Evolutionary conservation across 179 eudicot species (phyloP).

Genomic region (Gypsophila paniculata): DNA sequence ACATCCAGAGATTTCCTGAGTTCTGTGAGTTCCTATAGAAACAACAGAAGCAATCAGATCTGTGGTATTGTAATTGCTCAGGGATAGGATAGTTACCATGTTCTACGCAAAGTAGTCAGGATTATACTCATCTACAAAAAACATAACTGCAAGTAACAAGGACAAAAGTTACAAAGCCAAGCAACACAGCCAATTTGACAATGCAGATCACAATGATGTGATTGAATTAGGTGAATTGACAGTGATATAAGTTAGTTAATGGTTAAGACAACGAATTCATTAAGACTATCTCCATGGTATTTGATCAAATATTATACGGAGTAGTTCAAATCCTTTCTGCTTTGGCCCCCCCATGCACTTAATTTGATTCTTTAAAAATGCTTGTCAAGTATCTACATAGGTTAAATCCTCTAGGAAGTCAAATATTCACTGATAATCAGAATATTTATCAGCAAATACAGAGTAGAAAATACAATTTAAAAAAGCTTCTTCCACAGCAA

Average conservation of each 20-base stretch:
- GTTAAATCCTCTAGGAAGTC: neutral
- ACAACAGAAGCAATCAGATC: constrained; percentile 17
- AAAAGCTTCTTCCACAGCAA: neutral
- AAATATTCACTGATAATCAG: neutral
- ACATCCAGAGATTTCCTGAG: constrained; percentile 74
- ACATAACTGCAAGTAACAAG: neutral
- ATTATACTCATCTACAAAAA: neutral
- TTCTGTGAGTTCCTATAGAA: constrained; percentile 70
- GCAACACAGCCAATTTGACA: neutral
- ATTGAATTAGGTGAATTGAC: neutral
- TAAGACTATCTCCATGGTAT: neutral
- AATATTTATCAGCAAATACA: neutral
- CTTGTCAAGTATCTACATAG: neutral
- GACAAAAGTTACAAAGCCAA: neutral
- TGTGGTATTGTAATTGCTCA: neutral
- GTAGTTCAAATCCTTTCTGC: neutral
- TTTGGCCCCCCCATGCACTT: neutral
- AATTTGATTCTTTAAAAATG: neutral
- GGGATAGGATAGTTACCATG: neutral
- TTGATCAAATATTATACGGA: neutral
- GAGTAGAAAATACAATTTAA: neutral
- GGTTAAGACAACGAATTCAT: neutral
- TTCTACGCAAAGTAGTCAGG: neutral
- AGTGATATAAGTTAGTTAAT: neutral
- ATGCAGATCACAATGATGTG: neutral